Percentiles rank a stretch among this genome's conserved stretches.
Evolutionary conservation across 176 grass and related monocot genomes (phyloP).

Genomic region (Hsuehochloa calcarea): DNA sequence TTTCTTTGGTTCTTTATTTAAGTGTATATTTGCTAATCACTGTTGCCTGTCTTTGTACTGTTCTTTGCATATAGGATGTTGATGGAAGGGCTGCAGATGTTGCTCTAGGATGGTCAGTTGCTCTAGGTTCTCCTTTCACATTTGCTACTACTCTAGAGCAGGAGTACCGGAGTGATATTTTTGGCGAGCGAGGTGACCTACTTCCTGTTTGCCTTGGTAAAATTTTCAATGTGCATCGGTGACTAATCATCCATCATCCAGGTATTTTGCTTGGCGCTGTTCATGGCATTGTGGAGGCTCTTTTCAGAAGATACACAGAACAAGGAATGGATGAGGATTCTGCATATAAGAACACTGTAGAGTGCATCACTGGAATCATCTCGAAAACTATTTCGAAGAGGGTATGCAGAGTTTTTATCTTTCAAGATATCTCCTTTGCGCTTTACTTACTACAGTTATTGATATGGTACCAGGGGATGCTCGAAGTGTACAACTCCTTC

Average conservation of each 20-base stretch:
- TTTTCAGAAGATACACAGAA: constrained; percentile 75
- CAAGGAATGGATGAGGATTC: constrained; percentile 65
- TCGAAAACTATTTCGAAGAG: constrained; percentile 73
- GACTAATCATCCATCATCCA: constrained; percentile 18
- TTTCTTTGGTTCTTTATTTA: background rate
- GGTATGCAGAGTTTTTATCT: constrained; percentile 24
- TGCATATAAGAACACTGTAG: constrained; percentile 71
- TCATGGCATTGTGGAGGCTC: constrained; percentile 68
- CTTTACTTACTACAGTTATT: background rate
- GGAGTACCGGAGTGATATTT: constrained; percentile 80
- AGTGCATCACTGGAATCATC: constrained; percentile 77
- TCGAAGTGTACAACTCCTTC: constrained; percentile 70
- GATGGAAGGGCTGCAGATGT: constrained; percentile 78
- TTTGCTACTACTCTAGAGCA: constrained; percentile 78
- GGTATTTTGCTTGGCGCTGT: constrained; percentile 81
- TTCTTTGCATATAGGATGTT: constrained; percentile 64
- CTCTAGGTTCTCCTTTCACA: constrained; percentile 84
- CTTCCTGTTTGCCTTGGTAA: background rate
- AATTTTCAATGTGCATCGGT: background rate
- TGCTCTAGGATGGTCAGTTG: constrained; percentile 87
- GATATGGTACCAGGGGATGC: constrained; percentile 54
- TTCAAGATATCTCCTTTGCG: background rate
- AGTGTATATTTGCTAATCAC: background rate
- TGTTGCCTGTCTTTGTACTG: background rate
- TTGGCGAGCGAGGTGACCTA: constrained; percentile 47